phyloP scores from a whole-genome alignment of 805 yeast genomes.

The Yarrowia sp. region DNA sequence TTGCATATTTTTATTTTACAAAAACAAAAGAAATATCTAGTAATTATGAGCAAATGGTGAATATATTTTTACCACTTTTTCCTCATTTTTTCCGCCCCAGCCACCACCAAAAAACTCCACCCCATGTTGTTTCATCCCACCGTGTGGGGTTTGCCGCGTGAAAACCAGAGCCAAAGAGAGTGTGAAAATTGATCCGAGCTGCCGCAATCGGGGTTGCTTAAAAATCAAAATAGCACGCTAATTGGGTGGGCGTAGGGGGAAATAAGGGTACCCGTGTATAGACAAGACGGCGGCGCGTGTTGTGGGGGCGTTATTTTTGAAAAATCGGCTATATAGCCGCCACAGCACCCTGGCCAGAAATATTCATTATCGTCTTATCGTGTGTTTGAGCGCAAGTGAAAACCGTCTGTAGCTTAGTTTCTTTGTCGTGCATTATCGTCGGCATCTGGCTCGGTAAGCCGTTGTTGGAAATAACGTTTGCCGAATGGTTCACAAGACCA shows the following conservation, averaged over 20 bases:
- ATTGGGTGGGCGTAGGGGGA: neutral
- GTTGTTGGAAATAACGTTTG: conserved; percentile 10
- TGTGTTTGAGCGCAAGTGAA: conserved; percentile 21
- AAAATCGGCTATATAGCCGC: neutral
- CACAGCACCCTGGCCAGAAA: neutral
- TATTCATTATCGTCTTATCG: conserved; percentile 5
- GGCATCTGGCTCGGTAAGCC: conserved; percentile 25
- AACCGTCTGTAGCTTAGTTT: conserved; percentile 16
- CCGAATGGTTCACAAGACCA: neutral
- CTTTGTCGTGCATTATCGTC: conserved; percentile 26
- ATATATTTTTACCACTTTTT: neutral
- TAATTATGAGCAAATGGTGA: neutral
- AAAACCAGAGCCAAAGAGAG: conserved; percentile 1
- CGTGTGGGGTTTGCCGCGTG: conserved; percentile 24
- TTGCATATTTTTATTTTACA: neutral
- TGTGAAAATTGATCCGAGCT: conserved; percentile 23
- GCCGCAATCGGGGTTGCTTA: neutral
- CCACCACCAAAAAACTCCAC: neutral
- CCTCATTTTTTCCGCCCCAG: neutral
- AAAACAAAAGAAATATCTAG: neutral
- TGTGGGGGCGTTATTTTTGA: too few species aligned
- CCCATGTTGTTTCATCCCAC: conserved; percentile 22
- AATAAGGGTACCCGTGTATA: too few species aligned
- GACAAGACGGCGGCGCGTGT: too few species aligned
- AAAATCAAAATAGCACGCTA: neutral